Conservation (phyloP, 148 eudicot genomes). For the Chenopodium formosanum region DNA sequence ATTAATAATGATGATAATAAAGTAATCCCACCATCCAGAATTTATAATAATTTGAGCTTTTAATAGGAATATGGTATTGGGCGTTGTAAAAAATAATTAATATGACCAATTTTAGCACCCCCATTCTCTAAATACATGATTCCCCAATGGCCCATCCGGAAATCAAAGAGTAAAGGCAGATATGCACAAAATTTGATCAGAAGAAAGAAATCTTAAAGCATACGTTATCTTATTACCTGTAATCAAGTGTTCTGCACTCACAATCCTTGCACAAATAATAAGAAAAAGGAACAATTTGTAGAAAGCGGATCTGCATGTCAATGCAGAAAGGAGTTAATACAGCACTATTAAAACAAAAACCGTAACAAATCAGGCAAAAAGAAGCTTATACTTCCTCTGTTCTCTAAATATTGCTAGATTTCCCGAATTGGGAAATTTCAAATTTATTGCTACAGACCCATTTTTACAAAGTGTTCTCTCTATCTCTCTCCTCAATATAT, state of each 20-base stretch:
- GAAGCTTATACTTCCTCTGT: background rate
- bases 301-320: slow-evolving; percentile 70
- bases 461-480: too few species aligned
- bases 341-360: background rate
- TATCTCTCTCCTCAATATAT: too few species aligned
- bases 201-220: background rate
- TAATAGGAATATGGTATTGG: background rate
- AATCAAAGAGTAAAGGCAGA: background rate
- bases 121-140: background rate
- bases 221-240: slow-evolving; percentile 44
- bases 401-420: too few species aligned
- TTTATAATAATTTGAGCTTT: background rate
- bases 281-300: slow-evolving; percentile 75
- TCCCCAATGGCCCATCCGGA: background rate
- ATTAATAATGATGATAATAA: background rate
- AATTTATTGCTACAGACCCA: too few species aligned
- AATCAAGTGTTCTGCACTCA: slow-evolving; percentile 82
- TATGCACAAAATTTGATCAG: background rate
- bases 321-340: background rate
- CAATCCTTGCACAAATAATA: slow-evolving; percentile 94
- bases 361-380: background rate
- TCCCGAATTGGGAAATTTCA: too few species aligned
- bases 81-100: background rate
- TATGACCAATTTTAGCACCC: background rate
- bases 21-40: background rate